Percentiles rank a stretch among this genome's conserved stretches.
Evolutionary conservation across 2,329 filamentous ascomycete genomes (phyloP).

Genomic region (Aaosphaeria arxii): DNA sequence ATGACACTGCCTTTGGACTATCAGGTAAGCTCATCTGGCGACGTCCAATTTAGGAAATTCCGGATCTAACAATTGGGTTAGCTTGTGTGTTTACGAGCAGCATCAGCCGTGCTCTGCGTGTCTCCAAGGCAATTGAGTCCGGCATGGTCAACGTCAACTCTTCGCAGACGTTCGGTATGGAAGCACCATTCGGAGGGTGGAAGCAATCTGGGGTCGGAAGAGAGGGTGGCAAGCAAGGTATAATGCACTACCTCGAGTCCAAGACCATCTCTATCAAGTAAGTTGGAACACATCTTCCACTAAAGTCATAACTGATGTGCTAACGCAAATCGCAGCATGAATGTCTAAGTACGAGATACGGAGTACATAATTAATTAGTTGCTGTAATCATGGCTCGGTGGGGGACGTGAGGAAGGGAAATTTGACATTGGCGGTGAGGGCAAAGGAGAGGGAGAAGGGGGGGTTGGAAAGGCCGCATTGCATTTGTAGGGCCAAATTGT

Average conservation of each 20-base stretch:
- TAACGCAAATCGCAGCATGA: constrained; percentile 4
- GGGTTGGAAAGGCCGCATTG: not conserved
- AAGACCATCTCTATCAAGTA: constrained; percentile 33
- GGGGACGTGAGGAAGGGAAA: no score
- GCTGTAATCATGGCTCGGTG: no score
- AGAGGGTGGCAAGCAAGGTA: constrained; percentile 24
- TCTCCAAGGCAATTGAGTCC: constrained; percentile 27
- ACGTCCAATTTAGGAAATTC: not conserved
- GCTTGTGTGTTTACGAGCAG: constrained; percentile 24
- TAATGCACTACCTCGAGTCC: constrained; percentile 30
- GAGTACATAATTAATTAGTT: no score
- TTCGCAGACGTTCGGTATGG: constrained; percentile 10
- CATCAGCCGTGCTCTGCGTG: constrained; percentile 22
- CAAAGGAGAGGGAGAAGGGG: not conserved
- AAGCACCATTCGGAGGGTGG: constrained; percentile 29
- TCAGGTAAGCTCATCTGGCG: constrained; percentile 8
- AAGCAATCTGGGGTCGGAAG: constrained; percentile 33
- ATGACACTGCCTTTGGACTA: constrained; percentile 28
- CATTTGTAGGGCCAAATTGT: not conserved
- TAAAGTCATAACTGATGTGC: not conserved
- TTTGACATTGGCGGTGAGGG: not conserved
- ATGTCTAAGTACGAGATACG: not conserved
- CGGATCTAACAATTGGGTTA: not conserved
- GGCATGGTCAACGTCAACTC: constrained; percentile 33
- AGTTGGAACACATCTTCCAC: constrained; percentile 2